Base-by-base conservation (phyloP, 192 early-diverging fungal genomes). In the Geranomyces variabilis region DNA sequence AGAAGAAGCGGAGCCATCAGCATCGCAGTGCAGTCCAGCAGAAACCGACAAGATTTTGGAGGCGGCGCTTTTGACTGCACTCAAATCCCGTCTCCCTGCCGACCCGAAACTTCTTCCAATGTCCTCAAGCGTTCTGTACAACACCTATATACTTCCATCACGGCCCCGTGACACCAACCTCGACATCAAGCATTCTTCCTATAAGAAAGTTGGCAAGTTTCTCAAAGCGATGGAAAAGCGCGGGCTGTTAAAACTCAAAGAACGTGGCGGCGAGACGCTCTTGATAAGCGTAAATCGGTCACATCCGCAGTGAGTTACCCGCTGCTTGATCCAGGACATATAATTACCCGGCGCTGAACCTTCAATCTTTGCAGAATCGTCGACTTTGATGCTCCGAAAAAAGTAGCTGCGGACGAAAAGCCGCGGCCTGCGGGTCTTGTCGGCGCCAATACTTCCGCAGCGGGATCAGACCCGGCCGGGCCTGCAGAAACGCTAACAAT, bases 161-260 rank as follows among this genome's bases (percentile, higher is more conserved):
- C 80, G 87, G 30, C 89, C 91, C 2, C 59, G 29, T 0, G 90
- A 82, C 7, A 71, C 73, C 1, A 83, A 84, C 33, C 74, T 94
- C 10, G 95, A 97, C 61, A 84, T 97, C 29, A 94, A 93, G 76
- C 87, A 90, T 58, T 93, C 93, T 6, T 85, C 83, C 30, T 91
- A 87, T 81, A 97, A 97, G 77, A 95, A 96, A 79, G 66, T 84
- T 17, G 82, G 87, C 68, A 97, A 95, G 76, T 95, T 95, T 75
- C 77, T 95, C 62, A 97, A 95, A 69, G 86, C 81, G 14, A 90
- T 90, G 72, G 95, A 97, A 57, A 97, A 97, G 77, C 80, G 81
- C 29, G 95, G 92, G 24, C 66, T 91, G 14, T 63, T 95, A 29
- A 92, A 93, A 75, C 78, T 91, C 21, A 97, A 96, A 75, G 95